These are phyloP conservation scores for Scenedesmus sp. DNA, from an alignment of 163 green algal genomes.

Conservation along the genomic window DNA sequence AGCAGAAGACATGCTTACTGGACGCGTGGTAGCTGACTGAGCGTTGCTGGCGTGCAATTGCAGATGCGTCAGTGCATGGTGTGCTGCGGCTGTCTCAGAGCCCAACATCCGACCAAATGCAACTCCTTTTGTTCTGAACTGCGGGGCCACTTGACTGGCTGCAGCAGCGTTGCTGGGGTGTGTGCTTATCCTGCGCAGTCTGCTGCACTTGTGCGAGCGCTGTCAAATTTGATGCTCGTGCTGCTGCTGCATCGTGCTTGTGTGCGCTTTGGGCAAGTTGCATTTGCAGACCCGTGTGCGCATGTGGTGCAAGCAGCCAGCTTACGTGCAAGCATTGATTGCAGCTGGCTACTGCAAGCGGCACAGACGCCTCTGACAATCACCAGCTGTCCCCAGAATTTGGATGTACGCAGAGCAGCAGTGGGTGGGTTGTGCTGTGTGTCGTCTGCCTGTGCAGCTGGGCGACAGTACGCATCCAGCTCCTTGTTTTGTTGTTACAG, in stretches of 20 bases:
- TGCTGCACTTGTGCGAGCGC: not conserved
- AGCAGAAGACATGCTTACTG: not conserved
- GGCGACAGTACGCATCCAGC: not conserved
- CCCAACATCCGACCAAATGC: not conserved
- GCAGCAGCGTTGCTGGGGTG: not conserved
- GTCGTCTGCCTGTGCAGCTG: not conserved
- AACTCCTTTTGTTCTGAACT: not conserved
- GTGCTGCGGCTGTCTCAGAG: not conserved
- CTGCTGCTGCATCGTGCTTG: not conserved
- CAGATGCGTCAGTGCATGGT: not conserved
- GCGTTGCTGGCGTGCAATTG: not conserved
- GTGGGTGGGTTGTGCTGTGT: not conserved
- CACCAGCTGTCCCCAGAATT: too few relatives aligned
- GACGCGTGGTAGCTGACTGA: not conserved
- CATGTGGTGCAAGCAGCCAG: too few relatives aligned
- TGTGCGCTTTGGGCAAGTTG: not conserved
- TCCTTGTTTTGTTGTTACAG: not conserved
- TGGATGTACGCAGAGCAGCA: not conserved
- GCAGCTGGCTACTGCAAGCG: too few relatives aligned
- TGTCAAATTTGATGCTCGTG: not conserved
- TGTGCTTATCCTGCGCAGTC: not conserved
- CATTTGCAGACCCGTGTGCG: not conserved
- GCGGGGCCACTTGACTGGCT: not conserved
- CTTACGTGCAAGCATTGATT: too few relatives aligned
- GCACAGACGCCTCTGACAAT: too few relatives aligned